Evolutionary conservation across 805 yeast species (phyloP).

Genomic region (Metschnikowia amazonensis): DNA sequence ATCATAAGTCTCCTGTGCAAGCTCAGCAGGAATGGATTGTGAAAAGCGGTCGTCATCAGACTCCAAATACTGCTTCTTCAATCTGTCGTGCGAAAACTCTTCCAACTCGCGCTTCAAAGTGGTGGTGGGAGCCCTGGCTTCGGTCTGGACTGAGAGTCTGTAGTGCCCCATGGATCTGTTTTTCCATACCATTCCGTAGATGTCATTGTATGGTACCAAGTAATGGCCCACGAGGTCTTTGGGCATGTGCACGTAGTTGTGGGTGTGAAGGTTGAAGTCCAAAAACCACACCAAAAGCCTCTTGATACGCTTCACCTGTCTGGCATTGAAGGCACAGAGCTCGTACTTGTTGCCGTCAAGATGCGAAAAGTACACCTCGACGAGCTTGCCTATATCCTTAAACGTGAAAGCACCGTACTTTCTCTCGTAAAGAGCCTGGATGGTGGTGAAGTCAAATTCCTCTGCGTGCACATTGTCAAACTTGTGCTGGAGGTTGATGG

Average conservation of each 20-base stretch:
- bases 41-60: conserved; percentile 3
- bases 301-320: conserved; percentile 33
- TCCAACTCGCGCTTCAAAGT: conserved; percentile 11
- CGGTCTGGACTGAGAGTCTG: conserved; percentile 4
- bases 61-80: not conserved
- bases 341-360: conserved; percentile 26
- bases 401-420: conserved; percentile 28
- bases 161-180: conserved; percentile 21
- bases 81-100: conserved; percentile 8
- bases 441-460: conserved; percentile 29
- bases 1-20: conserved; percentile 7
- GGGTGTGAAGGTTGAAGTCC: conserved; percentile 29
- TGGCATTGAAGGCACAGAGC: conserved; percentile 26
- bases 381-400: conserved; percentile 24
- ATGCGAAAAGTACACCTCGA: conserved; percentile 35
- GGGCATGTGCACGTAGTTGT: conserved; percentile 20
- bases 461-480: conserved; percentile 26
- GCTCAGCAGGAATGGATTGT: not conserved
- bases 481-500: conserved; percentile 34
- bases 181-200: conserved; percentile 33
- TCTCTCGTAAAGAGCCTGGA: conserved; percentile 25
- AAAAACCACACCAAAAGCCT: conserved; percentile 38
- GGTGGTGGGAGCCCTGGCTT: not conserved
- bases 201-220: conserved; percentile 29
- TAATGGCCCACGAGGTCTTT: conserved; percentile 2